A percentile compares a stretch with the other conserved stretches of the same genome.
phyloP scores from a whole-genome alignment of 495 filamentous ascomycete genomes.

The Annulohypoxylon bovei region DNA sequence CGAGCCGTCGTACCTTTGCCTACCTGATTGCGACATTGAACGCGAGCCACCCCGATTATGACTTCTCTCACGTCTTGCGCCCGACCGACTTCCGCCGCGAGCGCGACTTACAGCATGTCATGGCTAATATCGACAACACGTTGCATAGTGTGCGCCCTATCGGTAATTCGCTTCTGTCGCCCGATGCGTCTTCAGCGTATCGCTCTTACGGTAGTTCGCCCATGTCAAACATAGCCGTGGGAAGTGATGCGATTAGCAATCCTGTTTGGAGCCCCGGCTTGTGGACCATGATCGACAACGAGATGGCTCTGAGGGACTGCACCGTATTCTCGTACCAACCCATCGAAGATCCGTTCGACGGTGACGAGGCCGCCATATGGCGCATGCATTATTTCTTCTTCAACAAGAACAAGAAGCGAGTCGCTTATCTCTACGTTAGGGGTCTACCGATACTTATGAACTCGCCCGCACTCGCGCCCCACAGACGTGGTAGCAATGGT shows the following conservation, averaged over 20 bases:
- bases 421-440: slow-evolving; percentile 91
- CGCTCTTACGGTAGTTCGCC: slow-evolving; percentile 46
- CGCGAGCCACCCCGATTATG: slow-evolving; percentile 95
- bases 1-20: slow-evolving; percentile 89
- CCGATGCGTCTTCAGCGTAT: slow-evolving; percentile 35
- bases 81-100: slow-evolving; percentile 89
- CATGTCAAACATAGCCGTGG: slow-evolving; percentile 36
- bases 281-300: slow-evolving; percentile 90
- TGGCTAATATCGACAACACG: slow-evolving; percentile 84
- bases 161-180: slow-evolving; percentile 43
- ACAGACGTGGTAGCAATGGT: slow-evolving; percentile 43
- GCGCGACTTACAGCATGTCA: slow-evolving; percentile 75
- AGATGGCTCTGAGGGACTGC: slow-evolving; percentile 90
- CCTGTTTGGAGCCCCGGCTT: slow-evolving; percentile 82
- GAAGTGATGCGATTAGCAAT: slow-evolving; percentile 43
- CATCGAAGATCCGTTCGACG: slow-evolving; percentile 83
- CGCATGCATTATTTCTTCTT: slow-evolving; percentile 97
- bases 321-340: slow-evolving; percentile 86
- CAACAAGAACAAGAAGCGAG: slow-evolving; percentile 90
- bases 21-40: slow-evolving; percentile 99
- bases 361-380: slow-evolving; percentile 93
- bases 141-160: slow-evolving; percentile 83
- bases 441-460: slow-evolving; percentile 85
- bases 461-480: slow-evolving; percentile 60
- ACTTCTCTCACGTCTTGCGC: slow-evolving; percentile 90